Base-by-base conservation (phyloP, 164 flowering plant genomes). In the Platanus orientalis region DNA sequence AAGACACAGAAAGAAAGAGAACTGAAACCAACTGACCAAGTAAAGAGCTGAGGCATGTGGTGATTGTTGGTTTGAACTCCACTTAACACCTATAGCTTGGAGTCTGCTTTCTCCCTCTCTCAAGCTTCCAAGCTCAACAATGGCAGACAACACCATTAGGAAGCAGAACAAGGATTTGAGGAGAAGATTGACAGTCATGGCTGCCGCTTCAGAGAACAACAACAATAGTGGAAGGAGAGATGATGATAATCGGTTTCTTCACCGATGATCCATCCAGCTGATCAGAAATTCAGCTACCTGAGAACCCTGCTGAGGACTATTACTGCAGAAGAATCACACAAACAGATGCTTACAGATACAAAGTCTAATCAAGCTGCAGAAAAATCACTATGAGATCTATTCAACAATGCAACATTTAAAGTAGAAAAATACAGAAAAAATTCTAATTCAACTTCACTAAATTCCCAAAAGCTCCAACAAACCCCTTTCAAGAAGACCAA, bases 251-350 rank as follows among this genome's bases (percentile, higher is more conserved):
- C 54, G 90, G 96, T 1, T 93, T 93, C 61, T 97, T 93, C 58
- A 88, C 96, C 5, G 96, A 93, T 45, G 90, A 93, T 66, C 92
- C 96, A 0, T 93, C 98, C 0, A 90, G 98, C 69, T 78, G 92
- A 0, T 70, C 63, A 54, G 94, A 97, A n/a, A 93, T 93, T 70
- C 98, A 93, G 82, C 87, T 93, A 13, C 88, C 89, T 0, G 94
- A 87, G 54, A 58, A 60, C 47, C 98, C 98, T 5, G 98, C 97
- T 1, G 92, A 93, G 76, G 93, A 80, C n/a, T n/a, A n/a, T n/a
- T n/a, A n/a, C n/a, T n/a, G n/a, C n/a, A n/a, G n/a, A n/a, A n/a
- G n/a, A n/a, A n/a, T n/a, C n/a, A n/a, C n/a, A n/a, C n/a, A n/a
- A n/a, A n/a, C n/a, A n/a, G n/a, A n/a, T n/a, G n/a, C n/a, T n/a